Evolutionary conservation across 768 basidiomycete species (phyloP), one percentile per base, ranked within the genome.

Genomic region (Boletus vinaceobasis): DNA sequence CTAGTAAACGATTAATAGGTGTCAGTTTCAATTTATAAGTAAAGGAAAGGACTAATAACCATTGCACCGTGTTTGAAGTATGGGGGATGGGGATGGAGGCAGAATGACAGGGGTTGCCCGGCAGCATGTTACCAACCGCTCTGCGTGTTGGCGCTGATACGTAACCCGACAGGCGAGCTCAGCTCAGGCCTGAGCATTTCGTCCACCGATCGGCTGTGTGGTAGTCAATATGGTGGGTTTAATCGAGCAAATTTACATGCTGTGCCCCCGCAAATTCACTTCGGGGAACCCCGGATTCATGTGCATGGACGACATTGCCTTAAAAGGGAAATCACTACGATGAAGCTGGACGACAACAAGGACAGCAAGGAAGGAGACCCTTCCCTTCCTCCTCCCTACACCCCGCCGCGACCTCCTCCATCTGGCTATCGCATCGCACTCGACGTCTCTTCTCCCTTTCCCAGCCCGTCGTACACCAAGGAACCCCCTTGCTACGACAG

Each of bases 391-490:
- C 65, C 65, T 51, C 65, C 62, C 15, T 65, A 67, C 42, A 13
- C 55, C 10, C 53, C 59, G 0, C 27, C 55, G 0, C 52, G 50
- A 35, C 71, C 77, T 0, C 83, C 86, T 0, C 79, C 84, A 3
- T 87, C 88, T 1, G 89, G 89, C 13, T 83, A 77, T 63, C 85
- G 88, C 59, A 66, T 88, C 50, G 77, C 86, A 0, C 72, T 88
- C 43, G 71, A 69, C 46, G 62, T 62, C 21, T 58, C 74, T 8
- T 60, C 75, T 3, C 60, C 48, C 5, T 72, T 80, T 64, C 82
- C 86, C 5, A 57, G 65, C 23, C 39, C 57, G 2, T 38, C 71
- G 3, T 71, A 79, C 53, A 68, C 78, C 35, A 83, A 82, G 19
- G 71, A 56, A 1, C 79, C 88, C 0, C 78, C 82, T 2, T 81